A percentile compares a stretch with the other conserved stretches of the same genome.
Evolutionary conservation across 352 stramenopile genomes (phyloP).

Genomic region (Globisporangium mamillatum): DNA sequence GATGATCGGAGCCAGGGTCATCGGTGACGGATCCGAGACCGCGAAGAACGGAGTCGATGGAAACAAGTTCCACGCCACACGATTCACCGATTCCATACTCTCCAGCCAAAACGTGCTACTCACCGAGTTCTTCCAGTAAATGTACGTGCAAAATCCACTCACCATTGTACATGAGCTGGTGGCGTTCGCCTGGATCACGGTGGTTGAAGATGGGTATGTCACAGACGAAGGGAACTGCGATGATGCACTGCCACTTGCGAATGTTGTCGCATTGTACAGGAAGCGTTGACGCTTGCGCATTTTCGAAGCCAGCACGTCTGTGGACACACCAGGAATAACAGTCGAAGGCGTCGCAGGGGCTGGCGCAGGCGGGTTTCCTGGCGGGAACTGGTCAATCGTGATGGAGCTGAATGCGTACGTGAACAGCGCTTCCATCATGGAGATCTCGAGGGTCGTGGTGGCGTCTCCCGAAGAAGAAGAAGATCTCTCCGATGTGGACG

Average conservation of each 20-base stretch:
- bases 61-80: conserved; percentile 42
- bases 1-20: conserved; percentile 26
- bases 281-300: conserved; percentile 46
- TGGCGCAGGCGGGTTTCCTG: conserved; percentile 34
- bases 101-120: conserved; percentile 50
- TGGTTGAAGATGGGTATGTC: conserved; percentile 24
- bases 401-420: conserved; percentile 50
- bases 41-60: conserved; percentile 31
- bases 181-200: conserved; percentile 3
- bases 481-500: neutral
- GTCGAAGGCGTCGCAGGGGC: conserved; percentile 12
- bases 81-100: conserved; percentile 42
- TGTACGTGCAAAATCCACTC: conserved; percentile 13
- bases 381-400: conserved; percentile 35
- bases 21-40: conserved; percentile 15
- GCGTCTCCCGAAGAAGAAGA: conserved; percentile 8
- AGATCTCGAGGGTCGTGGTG: conserved; percentile 8
- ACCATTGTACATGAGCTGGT: conserved; percentile 15
- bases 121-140: conserved; percentile 9
- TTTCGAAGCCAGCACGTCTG: conserved; percentile 27
- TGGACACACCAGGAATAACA: conserved; percentile 31
- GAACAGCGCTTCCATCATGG: conserved; percentile 24
- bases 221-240: conserved; percentile 21
- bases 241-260: conserved; percentile 13
- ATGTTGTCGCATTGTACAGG: conserved; percentile 29